These are phyloP conservation scores for sweet orange (Citrus sinensis) DNA, from an alignment of 345 rosid genomes.

Conservation along the genomic window DNA sequence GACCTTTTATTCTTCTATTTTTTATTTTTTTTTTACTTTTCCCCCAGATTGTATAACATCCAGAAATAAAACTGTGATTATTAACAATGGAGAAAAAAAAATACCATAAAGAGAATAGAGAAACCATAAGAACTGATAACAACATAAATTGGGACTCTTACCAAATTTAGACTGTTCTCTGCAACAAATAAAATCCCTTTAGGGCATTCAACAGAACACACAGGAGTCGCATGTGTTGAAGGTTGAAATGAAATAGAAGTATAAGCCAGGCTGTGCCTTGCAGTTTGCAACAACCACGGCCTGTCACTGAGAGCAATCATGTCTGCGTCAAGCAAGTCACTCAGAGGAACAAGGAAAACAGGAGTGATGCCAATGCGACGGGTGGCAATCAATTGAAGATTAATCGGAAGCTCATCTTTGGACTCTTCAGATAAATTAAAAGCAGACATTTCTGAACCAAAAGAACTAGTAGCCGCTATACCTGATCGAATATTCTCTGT, in stretches of 20 bases:
- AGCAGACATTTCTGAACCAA: conserved; percentile 25
- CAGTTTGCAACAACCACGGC: conserved; percentile 94
- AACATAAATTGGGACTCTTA: conserved; percentile 28
- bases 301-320: conserved; percentile 92
- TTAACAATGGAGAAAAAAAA: not conserved
- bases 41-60: not conserved
- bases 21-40: too few species aligned
- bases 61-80: not conserved
- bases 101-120: not conserved
- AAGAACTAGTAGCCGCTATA: conserved; percentile 21
- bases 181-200: conserved; percentile 90
- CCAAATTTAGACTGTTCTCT: conserved; percentile 92
- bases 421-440: conserved; percentile 22
- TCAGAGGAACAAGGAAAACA: conserved; percentile 86
- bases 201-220: conserved; percentile 88
- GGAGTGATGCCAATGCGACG: conserved; percentile 97
- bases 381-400: conserved; percentile 78
- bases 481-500: conserved; percentile 22
- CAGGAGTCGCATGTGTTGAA: conserved; percentile 95
- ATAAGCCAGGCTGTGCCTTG: conserved; percentile 86
- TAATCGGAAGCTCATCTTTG: conserved; percentile 40
- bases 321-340: conserved; percentile 73
- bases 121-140: conserved; percentile 9
- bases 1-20: not conserved
- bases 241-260: conserved; percentile 92